phyloP scores from a whole-genome alignment of 441 rosid species.

The Viola pubescens region DNA sequence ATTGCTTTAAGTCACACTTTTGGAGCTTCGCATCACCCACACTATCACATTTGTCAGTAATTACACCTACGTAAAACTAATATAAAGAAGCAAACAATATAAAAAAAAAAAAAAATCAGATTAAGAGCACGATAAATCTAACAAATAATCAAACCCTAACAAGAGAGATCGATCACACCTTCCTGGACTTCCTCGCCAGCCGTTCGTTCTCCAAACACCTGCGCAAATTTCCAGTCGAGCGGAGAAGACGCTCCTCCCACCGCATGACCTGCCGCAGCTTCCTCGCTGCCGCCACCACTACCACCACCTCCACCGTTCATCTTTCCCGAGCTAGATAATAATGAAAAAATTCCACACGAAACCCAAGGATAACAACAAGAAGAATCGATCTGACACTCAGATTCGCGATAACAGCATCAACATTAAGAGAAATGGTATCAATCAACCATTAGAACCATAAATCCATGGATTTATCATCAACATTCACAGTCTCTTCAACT shows the following conservation, averaged over 20 bases:
- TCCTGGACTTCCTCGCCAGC: slow-evolving; percentile 51
- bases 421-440: not conserved
- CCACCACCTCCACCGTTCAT: slow-evolving; percentile 61
- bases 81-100: not conserved
- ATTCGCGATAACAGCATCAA: slow-evolving; percentile 14
- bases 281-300: slow-evolving; percentile 47
- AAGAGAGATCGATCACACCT: slow-evolving; percentile 23
- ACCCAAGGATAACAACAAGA: not conserved
- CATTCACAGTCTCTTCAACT: not conserved
- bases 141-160: slow-evolving; percentile 8
- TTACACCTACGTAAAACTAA: not conserved
- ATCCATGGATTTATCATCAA: slow-evolving; percentile 6
- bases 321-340: not conserved
- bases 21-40: not conserved
- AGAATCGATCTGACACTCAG: slow-evolving; percentile 20
- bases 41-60: not conserved
- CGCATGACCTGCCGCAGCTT: slow-evolving; percentile 29
- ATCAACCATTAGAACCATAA: slow-evolving; percentile 18
- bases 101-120: not conserved
- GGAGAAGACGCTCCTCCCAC: slow-evolving; percentile 33
- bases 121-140: not conserved
- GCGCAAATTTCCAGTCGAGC: slow-evolving; percentile 48
- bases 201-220: slow-evolving; percentile 52
- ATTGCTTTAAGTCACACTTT: slow-evolving; percentile 11
- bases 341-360: no score